These are phyloP conservation scores for Ampelomyces quisqualis DNA, from an alignment of 2,329 filamentous ascomycete genomes.

Conservation along the genomic window DNA sequence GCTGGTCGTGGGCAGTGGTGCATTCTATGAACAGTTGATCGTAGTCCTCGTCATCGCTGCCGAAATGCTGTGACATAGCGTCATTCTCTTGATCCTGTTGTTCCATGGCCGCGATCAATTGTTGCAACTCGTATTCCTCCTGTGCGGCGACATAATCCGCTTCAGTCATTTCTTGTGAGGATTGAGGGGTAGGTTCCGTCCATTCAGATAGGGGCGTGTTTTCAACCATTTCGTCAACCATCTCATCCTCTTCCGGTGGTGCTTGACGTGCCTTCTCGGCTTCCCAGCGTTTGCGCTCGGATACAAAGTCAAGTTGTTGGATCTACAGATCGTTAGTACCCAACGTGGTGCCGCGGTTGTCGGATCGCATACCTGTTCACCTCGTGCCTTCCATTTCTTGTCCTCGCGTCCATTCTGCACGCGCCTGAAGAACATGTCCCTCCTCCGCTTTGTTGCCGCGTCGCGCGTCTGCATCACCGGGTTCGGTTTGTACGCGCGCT, in stretches of 20 bases:
- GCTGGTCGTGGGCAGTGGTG: conserved; percentile 51
- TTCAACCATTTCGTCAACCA: conserved; percentile 28
- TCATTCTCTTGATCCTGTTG: conserved; percentile 20
- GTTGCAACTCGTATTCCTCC: conserved; percentile 50
- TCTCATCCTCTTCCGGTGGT: conserved; percentile 28
- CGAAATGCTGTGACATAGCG: conserved; percentile 37
- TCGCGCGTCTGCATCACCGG: conserved; percentile 62
- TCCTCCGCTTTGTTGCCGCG: conserved; percentile 62
- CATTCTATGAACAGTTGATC: conserved; percentile 64
- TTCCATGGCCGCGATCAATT: conserved; percentile 49
- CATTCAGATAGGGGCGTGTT: conserved; percentile 9
- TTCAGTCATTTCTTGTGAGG: conserved; percentile 33
- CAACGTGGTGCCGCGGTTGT: neutral
- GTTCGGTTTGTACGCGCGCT: conserved; percentile 58
- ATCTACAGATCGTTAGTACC: conserved; percentile 41
- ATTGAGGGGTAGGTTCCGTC: conserved; percentile 6
- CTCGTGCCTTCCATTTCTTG: conserved; percentile 47
- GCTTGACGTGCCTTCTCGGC: conserved; percentile 47
- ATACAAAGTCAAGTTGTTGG: conserved; percentile 50
- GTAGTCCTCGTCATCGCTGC: conserved; percentile 63
- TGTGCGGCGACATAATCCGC: conserved; percentile 44
- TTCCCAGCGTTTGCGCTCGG: conserved; percentile 49
- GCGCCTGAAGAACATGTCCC: conserved; percentile 68
- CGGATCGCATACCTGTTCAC: conserved; percentile 46
- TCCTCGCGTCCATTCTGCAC: conserved; percentile 50